These are phyloP conservation scores for Carex pumila DNA, from an alignment of 176 grass and related monocot genomes.

Conservation along the genomic window DNA sequence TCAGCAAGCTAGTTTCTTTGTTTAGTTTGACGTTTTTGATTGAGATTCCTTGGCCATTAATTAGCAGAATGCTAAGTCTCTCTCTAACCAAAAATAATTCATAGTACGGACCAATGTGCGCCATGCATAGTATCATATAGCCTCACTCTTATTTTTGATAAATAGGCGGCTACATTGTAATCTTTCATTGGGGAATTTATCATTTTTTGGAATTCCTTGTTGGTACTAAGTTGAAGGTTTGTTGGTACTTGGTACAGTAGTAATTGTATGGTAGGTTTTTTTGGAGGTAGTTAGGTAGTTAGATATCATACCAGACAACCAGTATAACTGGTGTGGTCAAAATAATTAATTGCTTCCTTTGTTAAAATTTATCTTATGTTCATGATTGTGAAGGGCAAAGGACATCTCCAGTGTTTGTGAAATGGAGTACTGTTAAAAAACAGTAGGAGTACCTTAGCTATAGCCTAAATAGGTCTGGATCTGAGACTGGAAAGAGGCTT, in stretches of 20 bases:
- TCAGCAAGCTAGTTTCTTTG: background rate
- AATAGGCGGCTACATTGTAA: background rate
- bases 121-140: too few species aligned
- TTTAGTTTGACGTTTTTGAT: background rate
- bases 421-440: background rate
- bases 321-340: background rate
- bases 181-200: too few species aligned
- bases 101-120: too few species aligned
- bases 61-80: background rate
- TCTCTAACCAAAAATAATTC: background rate
- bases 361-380: too few species aligned
- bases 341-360: background rate
- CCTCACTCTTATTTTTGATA: background rate
- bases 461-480: conserved; percentile 3
- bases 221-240: background rate
- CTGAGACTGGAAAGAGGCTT: background rate
- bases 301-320: too few species aligned
- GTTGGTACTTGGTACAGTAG: background rate
- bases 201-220: too few species aligned
- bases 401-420: background rate
- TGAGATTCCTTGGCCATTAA: background rate
- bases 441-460: background rate
- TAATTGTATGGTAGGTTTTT: background rate
- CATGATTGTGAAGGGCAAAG: background rate
- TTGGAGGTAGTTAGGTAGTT: background rate